phyloP scores from a whole-genome alignment of 108 stramenopile genomes.

The Cyclostephanos tholiformis region DNA sequence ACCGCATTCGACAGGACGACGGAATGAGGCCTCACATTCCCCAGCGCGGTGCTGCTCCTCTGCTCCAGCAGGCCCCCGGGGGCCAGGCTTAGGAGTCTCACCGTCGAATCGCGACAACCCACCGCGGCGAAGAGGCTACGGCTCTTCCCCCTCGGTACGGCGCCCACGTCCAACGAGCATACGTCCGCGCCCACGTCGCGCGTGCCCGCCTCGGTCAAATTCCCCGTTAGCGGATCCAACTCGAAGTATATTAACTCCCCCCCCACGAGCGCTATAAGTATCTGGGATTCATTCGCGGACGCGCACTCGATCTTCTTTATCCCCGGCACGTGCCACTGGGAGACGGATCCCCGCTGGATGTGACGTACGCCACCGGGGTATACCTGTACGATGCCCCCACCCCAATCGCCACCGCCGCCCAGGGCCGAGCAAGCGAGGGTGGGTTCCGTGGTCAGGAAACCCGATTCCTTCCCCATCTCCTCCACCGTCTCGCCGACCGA shows the following conservation, averaged over 20 bases:
- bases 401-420: conserved; percentile 64
- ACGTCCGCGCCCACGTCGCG: conserved; percentile 91
- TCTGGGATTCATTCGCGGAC: conserved; percentile 90
- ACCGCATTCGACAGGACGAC: conserved; percentile 44
- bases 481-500: conserved; percentile 96
- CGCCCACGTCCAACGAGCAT: conserved; percentile 91
- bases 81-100: conserved; percentile 88
- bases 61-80: conserved; percentile 63
- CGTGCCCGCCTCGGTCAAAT: conserved; percentile 77
- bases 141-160: conserved; percentile 75
- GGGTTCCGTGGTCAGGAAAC: conserved; percentile 84
- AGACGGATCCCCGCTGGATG: conserved; percentile 66
- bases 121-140: conserved; percentile 89
- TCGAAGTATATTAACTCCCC: conserved; percentile 97
- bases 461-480: conserved; percentile 91
- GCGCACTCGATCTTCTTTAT: conserved; percentile 91
- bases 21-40: conserved; percentile 70
- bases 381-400: conserved; percentile 83
- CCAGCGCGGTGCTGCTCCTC: conserved; percentile 64
- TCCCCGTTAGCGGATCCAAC: conserved; percentile 83
- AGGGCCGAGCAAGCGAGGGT: conserved; percentile 92
- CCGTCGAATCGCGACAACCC: conserved; percentile 90
- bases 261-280: conserved; percentile 90
- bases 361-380: conserved; percentile 91
- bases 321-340: conserved; percentile 94